Base-by-base conservation (phyloP, 2,329 filamentous ascomycete genomes). In the Fusarium poae region DNA sequence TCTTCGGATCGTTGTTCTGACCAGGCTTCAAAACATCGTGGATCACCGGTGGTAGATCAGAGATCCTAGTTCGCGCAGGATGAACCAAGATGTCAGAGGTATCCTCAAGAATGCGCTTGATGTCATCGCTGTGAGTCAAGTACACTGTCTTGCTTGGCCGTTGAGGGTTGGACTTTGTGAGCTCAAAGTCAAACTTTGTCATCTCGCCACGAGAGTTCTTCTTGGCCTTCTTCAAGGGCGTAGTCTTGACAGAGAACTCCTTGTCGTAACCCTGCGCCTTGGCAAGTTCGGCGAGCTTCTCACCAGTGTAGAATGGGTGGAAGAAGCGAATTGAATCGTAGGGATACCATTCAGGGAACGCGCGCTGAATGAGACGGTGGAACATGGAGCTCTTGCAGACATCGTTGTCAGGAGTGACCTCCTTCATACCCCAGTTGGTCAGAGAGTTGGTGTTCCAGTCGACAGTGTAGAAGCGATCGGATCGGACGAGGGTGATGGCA, bases 401-500 rank as follows among this genome's bases (percentile, higher is more conserved):
- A 2, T 72, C 45, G 16, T 62, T 67, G 35, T 73, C 44, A 3
- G 70, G 50, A 0, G 71, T 72, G 16, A 72, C 68, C 35, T 72
- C 70, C 6, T 70, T 71, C 70, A 71, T 71, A 6, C 68, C 68
- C 68, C 68, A 71, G 18, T 62, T 57, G 35, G 81, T 83, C 54
- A 83, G 67, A 25, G 75, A 76, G n/a, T 75, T 72, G 5, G 78
- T 76, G 6, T 76, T 83, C 65, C 79, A 83, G 55, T 83, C 81
- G 7, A 78, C 71, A 1, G 89, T 90, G 77, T 89, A 90, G 78
- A 90, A 89, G 18, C 89, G 81, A 69, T 91, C 89, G 11, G 89
- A 89, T 20, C 91, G 85, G 6, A 92, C 90, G 15, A 93, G 82
- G 35, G 88, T 86, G 2, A 92, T 89, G 2, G 91, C 90, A 70